Percentiles rank a stretch among this genome's conserved stretches.
These are phyloP conservation scores for Ballota nigra DNA, from an alignment of 257 asterid genomes.

Conservation along the genomic window DNA sequence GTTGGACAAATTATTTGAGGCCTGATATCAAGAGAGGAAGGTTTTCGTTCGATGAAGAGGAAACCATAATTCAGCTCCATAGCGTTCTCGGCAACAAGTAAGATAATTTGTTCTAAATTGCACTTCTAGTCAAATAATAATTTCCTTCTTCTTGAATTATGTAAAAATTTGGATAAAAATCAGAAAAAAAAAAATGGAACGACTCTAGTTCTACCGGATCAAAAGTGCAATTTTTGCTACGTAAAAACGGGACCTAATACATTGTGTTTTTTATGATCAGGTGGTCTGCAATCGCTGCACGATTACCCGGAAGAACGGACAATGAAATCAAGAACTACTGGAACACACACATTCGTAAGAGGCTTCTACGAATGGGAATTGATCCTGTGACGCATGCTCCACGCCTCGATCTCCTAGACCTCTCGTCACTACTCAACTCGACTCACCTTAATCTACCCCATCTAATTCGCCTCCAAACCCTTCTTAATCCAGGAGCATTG, in stretches of 20 bases:
- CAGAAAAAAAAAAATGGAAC: too few species aligned
- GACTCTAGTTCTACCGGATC: background rate
- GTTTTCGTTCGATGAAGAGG: conserved; percentile 84
- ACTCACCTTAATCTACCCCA: conserved; percentile 47
- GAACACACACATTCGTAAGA: conserved; percentile 80
- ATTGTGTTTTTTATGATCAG: conserved; percentile 25
- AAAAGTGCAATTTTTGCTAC: background rate
- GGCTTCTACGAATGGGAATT: conserved; percentile 68
- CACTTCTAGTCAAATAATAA: too few species aligned
- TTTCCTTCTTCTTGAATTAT: too few species aligned
- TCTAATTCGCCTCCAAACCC: conserved; percentile 64
- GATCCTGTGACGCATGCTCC: conserved; percentile 90
- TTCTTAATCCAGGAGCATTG: conserved; percentile 60
- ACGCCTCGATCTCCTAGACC: conserved; percentile 59
- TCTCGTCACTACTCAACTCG: conserved; percentile 54
- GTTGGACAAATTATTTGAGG: conserved; percentile 77
- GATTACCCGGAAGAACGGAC: conserved; percentile 82
- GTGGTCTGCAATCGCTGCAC: conserved; percentile 84
- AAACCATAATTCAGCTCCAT: conserved; percentile 74
- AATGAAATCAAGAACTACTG: conserved; percentile 86
- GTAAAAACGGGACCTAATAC: background rate
- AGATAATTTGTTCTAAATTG: conserved; percentile 11
- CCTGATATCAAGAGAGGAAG: conserved; percentile 88
- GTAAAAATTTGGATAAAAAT: too few species aligned
- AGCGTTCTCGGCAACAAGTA: conserved; percentile 88